phyloP scores from a whole-genome alignment of 352 stramenopile species.

The Achlya hypogyna region DNA sequence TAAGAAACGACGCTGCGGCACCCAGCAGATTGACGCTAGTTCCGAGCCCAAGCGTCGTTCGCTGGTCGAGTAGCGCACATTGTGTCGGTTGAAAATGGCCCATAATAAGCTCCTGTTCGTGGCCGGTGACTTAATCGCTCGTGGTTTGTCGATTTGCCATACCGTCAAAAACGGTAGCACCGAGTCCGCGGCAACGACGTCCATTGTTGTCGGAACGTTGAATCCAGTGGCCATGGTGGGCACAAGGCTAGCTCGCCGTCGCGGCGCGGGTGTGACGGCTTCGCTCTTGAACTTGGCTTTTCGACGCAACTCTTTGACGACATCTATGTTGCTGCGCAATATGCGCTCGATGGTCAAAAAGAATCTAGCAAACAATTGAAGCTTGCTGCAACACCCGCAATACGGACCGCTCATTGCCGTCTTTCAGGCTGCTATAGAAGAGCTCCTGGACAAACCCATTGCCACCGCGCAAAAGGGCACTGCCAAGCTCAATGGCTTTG shows the following conservation, averaged over 20 bases:
- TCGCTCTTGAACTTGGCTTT: slow-evolving; percentile 2
- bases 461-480: slow-evolving; percentile 15
- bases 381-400: not conserved
- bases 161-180: slow-evolving; percentile 12
- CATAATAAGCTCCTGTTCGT: not conserved
- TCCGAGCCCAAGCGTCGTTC: not conserved
- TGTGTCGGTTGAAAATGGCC: slow-evolving; percentile 22
- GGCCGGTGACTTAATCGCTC: not conserved
- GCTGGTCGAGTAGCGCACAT: slow-evolving; percentile 16
- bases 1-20: slow-evolving; percentile 6
- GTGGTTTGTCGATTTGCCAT: not conserved
- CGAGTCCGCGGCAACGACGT: not conserved
- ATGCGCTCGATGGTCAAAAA: slow-evolving; percentile 15
- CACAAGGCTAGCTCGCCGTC: too few relatives aligned
- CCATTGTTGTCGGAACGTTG: not conserved
- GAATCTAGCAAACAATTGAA: not conserved
- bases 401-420: not conserved
- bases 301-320: slow-evolving; percentile 12
- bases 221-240: not conserved
- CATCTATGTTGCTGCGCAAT: slow-evolving; percentile 10
- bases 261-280: too few relatives aligned
- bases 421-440: slow-evolving; percentile 12
- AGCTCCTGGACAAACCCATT: slow-evolving; percentile 15
- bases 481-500: not conserved
- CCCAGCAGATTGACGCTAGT: slow-evolving; percentile 14